Percentiles rank a stretch among this genome's conserved stretches.
Evolutionary conservation across 2,329 filamentous ascomycete species (phyloP).

Genomic region (Biscogniauxia sp.): DNA sequence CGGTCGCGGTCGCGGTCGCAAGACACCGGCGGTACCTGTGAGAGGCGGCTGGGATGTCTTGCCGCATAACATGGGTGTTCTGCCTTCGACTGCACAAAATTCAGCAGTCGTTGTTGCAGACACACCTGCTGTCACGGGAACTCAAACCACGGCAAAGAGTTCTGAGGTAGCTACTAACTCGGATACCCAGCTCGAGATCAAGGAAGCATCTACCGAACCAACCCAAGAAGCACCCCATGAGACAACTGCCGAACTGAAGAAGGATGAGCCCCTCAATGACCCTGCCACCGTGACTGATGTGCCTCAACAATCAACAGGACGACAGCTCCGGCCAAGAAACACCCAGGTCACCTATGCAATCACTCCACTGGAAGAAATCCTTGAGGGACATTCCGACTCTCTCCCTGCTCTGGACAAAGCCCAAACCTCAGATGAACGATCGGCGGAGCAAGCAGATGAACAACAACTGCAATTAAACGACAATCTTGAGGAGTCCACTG

Average conservation of each 20-base stretch:
- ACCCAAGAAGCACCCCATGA: not conserved
- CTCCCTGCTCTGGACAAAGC: not conserved
- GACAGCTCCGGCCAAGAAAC: conserved; percentile 3
- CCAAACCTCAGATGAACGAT: not conserved
- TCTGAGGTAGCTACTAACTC: not conserved
- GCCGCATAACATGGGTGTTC: conserved; percentile 26
- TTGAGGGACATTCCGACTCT: not conserved
- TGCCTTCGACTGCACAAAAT: not conserved
- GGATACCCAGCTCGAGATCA: not conserved
- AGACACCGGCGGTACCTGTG: conserved; percentile 16
- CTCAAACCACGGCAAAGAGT: not conserved
- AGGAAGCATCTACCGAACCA: not conserved
- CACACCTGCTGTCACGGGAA: not conserved
- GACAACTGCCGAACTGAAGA: not conserved
- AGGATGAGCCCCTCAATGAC: not conserved
- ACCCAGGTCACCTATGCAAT: not conserved
- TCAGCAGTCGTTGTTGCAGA: not conserved
- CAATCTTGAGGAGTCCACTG: not conserved
- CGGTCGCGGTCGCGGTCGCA: too few species aligned
- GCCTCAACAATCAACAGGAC: not conserved
- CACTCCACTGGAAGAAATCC: not conserved
- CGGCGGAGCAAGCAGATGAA: not conserved
- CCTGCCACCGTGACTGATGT: not conserved
- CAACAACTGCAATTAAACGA: not conserved
- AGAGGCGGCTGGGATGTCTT: conserved; percentile 21